Evolutionary conservation across 2,329 filamentous ascomycete genomes (phyloP).

Genomic region (Tolypocladium inflatum): DNA sequence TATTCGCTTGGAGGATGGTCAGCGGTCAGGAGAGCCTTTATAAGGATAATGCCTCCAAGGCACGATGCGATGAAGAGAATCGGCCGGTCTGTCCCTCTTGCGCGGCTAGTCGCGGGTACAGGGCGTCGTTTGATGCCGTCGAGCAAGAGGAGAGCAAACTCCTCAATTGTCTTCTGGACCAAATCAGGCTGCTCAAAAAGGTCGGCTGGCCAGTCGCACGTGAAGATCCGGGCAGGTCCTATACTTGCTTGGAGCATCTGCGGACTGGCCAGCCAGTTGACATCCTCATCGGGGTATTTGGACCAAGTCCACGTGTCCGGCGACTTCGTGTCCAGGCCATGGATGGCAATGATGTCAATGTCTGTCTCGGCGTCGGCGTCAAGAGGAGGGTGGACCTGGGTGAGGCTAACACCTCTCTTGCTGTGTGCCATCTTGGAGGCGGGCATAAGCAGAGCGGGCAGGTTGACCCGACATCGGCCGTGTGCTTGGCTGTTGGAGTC

Average conservation of each 20-base stretch:
- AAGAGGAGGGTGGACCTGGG: no score
- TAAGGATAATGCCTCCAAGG: constrained; percentile 20
- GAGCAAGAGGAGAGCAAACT: constrained; percentile 13
- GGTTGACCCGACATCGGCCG: no score
- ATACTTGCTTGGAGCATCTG: constrained; percentile 13
- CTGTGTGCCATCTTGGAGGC: no score
- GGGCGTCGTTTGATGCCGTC: constrained; percentile 11
- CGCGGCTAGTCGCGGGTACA: not conserved
- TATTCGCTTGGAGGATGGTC: constrained; percentile 10
- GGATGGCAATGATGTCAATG: constrained; percentile 25
- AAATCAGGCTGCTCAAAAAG: constrained; percentile 9
- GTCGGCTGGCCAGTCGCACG: constrained; percentile 17
- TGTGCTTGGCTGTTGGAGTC: no score
- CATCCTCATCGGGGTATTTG: not conserved
- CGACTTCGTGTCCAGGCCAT: constrained; percentile 19
- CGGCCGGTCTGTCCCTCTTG: constrained; percentile 7
- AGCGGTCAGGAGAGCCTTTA: constrained; percentile 15
- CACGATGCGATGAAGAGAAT: constrained; percentile 24
- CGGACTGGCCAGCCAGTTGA: constrained; percentile 16
- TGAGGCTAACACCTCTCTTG: no score
- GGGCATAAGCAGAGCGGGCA: no score
- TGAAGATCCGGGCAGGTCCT: constrained; percentile 14
- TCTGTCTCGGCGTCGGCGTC: no score
- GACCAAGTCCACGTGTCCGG: constrained; percentile 18
- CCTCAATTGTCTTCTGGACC: constrained; percentile 8